phyloP scores from a whole-genome alignment of 768 basidiomycete genomes.

The Multifurca ochricompacta region DNA sequence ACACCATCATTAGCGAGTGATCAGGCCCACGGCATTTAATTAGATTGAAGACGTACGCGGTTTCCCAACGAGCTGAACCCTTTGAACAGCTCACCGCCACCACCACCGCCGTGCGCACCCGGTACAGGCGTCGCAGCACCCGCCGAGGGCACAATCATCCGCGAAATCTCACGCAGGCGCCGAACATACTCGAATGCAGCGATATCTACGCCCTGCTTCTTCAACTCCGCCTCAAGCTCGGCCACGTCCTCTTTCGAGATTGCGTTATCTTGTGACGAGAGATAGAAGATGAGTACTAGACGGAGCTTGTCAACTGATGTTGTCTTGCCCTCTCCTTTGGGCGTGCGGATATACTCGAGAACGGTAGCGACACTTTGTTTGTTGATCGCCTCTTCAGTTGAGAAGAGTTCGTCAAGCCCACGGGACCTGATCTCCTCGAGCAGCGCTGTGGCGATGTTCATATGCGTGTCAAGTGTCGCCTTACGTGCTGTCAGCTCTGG shows the following conservation, averaged over 20 bases:
- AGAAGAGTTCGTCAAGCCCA: slow-evolving; percentile 94
- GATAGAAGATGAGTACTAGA: slow-evolving; percentile 90
- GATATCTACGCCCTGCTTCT: slow-evolving; percentile 70
- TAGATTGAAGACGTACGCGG: slow-evolving; percentile 44
- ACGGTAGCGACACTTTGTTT: slow-evolving; percentile 82
- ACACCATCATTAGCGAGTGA: neutral
- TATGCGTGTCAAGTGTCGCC: slow-evolving; percentile 93
- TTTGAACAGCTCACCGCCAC: slow-evolving; percentile 81
- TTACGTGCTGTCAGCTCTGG: slow-evolving; percentile 97
- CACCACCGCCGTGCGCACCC: slow-evolving; percentile 36
- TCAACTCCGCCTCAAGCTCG: slow-evolving; percentile 84
- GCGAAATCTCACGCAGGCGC: slow-evolving; percentile 81
- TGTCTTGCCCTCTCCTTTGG: slow-evolving; percentile 57
- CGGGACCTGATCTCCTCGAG: slow-evolving; percentile 93
- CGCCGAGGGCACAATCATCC: slow-evolving; percentile 74
- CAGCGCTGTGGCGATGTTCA: slow-evolving; percentile 97
- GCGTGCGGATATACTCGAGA: slow-evolving; percentile 77
- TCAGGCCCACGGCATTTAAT: neutral
- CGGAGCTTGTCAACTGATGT: slow-evolving; percentile 83
- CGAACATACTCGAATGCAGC: slow-evolving; percentile 90
- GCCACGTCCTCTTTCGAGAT: slow-evolving; percentile 81
- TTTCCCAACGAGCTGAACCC: slow-evolving; percentile 91
- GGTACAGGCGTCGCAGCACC: slow-evolving; percentile 62
- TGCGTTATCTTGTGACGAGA: slow-evolving; percentile 74
- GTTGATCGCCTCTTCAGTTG: slow-evolving; percentile 83